phyloP scores from a whole-genome alignment of 2,329 filamentous ascomycete species.

The Teratosphaeria nubilosa region DNA sequence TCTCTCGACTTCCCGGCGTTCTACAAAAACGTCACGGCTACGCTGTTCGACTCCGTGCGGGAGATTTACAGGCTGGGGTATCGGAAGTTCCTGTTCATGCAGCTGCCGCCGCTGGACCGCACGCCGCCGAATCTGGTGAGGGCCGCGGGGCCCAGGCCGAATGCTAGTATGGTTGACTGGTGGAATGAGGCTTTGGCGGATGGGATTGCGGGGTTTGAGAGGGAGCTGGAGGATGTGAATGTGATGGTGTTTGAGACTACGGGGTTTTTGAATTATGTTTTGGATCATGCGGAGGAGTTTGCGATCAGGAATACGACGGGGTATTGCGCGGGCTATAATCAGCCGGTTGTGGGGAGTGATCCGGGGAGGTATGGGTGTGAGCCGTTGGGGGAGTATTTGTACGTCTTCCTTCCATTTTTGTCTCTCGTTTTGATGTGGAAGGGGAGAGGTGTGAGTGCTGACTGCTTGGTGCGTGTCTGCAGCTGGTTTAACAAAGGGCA shows the following conservation, averaged over 20 bases:
- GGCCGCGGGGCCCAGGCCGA: slow-evolving; percentile 29
- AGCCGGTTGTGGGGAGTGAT: slow-evolving; percentile 35
- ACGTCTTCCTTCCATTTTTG: background rate
- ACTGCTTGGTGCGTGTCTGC: background rate
- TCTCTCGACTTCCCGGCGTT: slow-evolving; percentile 35
- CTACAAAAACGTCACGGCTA: slow-evolving; percentile 36
- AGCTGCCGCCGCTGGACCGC: slow-evolving; percentile 3
- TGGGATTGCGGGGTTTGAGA: slow-evolving; percentile 27
- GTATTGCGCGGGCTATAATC: slow-evolving; percentile 37
- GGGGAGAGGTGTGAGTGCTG: background rate
- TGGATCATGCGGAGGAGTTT: slow-evolving; percentile 33
- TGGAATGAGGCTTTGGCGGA: slow-evolving; percentile 34
- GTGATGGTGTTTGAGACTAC: slow-evolving; percentile 39
- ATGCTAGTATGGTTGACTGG: slow-evolving; percentile 35
- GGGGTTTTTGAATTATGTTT: slow-evolving; percentile 30
- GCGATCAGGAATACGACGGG: slow-evolving; percentile 38
- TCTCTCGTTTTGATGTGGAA: background rate
- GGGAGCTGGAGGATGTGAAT: slow-evolving; percentile 23
- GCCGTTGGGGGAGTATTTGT: slow-evolving; percentile 14
- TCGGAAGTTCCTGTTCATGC: slow-evolving; percentile 1
- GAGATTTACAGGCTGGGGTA: background rate
- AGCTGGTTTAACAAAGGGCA: slow-evolving; percentile 6
- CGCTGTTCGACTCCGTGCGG: slow-evolving; percentile 6
- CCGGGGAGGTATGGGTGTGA: slow-evolving; percentile 38
- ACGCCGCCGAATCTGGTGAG: slow-evolving; percentile 4